Conservation (phyloP, 805 yeast species). For the Wickerhamiella brachini region DNA sequence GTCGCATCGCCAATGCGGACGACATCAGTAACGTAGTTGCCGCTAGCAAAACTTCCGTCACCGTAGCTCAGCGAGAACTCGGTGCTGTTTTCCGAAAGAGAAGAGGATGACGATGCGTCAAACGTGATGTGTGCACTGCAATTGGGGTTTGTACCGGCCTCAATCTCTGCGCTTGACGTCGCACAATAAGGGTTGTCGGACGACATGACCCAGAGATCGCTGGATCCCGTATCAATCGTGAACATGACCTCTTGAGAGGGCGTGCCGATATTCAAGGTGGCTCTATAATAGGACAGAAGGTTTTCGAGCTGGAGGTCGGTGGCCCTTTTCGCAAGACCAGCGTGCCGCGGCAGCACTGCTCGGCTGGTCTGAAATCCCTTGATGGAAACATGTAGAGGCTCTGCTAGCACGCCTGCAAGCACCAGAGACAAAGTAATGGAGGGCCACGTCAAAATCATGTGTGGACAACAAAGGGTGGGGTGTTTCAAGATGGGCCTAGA, state of each 20-base stretch:
- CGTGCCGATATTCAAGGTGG: constrained; percentile 37
- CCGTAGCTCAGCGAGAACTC: constrained; percentile 23
- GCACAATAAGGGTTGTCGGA: constrained; percentile 33
- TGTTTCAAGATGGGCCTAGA: not conserved
- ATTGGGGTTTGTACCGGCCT: constrained; percentile 6
- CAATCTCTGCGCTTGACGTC: constrained; percentile 1
- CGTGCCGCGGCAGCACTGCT: not conserved
- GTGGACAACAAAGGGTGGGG: not conserved
- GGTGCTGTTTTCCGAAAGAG: constrained; percentile 11
- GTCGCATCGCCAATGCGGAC: constrained; percentile 39
- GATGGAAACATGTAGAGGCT: not conserved
- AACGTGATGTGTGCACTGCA: constrained; percentile 18
- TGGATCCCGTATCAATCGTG: constrained; percentile 61
- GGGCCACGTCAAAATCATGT: not conserved
- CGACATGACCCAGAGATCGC: constrained; percentile 54
- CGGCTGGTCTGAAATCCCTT: not conserved
- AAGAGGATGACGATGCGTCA: constrained; percentile 15
- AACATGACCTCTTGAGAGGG: constrained; percentile 39
- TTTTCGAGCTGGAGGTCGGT: constrained; percentile 13
- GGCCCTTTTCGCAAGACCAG: not conserved
- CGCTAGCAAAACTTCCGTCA: constrained; percentile 39
- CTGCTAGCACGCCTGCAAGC: not conserved
- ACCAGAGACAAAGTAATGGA: not conserved
- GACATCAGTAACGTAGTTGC: constrained; percentile 48
- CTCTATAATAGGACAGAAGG: constrained; percentile 18